A percentile compares a stretch with the other conserved stretches of the same genome.
Evolutionary conservation across 2,329 filamentous ascomycete species (phyloP).

Genomic region (Claviceps pazoutovae): DNA sequence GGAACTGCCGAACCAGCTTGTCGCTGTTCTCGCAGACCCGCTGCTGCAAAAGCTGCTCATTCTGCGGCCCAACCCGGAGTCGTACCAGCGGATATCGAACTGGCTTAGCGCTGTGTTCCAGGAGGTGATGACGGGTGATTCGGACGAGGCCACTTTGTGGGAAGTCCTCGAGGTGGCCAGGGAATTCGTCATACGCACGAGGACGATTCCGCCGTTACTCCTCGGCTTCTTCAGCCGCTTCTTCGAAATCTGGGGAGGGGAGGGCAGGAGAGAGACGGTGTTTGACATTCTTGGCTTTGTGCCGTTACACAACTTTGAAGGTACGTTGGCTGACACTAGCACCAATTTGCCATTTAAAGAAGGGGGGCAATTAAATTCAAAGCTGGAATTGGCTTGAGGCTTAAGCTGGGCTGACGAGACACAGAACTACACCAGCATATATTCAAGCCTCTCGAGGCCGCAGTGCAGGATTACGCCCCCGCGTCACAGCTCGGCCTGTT

Average conservation of each 20-base stretch:
- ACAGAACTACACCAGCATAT: conserved; percentile 37
- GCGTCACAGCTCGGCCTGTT: conserved; percentile 47
- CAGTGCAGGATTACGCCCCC: conserved; percentile 32
- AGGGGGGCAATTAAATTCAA: not conserved
- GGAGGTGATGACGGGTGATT: conserved; percentile 39
- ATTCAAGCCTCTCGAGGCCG: conserved; percentile 37
- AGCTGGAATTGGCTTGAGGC: no score
- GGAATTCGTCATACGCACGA: conserved; percentile 41
- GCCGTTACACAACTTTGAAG: conserved; percentile 41
- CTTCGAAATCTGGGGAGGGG: conserved; percentile 48
- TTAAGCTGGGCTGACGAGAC: not conserved
- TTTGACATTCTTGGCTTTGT: conserved; percentile 43
- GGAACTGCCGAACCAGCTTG: conserved; percentile 68
- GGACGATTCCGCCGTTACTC: conserved; percentile 35
- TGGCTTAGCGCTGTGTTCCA: conserved; percentile 45
- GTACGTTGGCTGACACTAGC: conserved; percentile 21
- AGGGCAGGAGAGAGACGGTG: conserved; percentile 36
- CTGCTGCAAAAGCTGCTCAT: conserved; percentile 65
- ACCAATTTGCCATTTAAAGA: not conserved
- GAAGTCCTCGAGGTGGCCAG: conserved; percentile 42
- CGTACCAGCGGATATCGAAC: conserved; percentile 37
- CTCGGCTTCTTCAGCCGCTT: conserved; percentile 38
- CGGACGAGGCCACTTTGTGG: conserved; percentile 31
- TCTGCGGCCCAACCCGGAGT: conserved; percentile 42
- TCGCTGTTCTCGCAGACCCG: conserved; percentile 62